Evolutionary conservation across 2,329 filamentous ascomycete species (phyloP).

Genomic region (Pezicula radicicola): DNA sequence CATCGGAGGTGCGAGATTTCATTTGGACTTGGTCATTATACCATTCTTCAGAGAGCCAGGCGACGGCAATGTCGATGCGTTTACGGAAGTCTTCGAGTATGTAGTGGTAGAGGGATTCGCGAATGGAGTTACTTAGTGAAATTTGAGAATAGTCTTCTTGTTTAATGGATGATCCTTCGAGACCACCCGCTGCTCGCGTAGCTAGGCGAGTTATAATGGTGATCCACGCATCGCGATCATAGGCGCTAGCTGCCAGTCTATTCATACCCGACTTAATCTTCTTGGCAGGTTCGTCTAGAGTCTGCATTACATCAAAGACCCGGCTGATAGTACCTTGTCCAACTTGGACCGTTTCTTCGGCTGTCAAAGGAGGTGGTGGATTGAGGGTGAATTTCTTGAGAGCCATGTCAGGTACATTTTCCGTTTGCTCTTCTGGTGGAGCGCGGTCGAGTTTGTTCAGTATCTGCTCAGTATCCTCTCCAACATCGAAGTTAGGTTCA

Average conservation of each 20-base stretch:
- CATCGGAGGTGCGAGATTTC: conserved; percentile 36
- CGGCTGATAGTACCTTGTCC: conserved; percentile 72
- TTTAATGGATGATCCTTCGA: conserved; percentile 60
- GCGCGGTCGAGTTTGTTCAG: conserved; percentile 73
- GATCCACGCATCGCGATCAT: conserved; percentile 87
- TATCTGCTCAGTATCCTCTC: conserved; percentile 75
- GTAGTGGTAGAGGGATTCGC: conserved; percentile 79
- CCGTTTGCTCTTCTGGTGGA: conserved; percentile 51
- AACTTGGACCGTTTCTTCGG: conserved; percentile 68
- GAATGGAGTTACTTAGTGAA: conserved; percentile 65
- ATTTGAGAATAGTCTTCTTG: conserved; percentile 42
- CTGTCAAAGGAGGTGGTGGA: conserved; percentile 69
- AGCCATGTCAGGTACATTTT: conserved; percentile 44
- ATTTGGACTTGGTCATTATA: conserved; percentile 75
- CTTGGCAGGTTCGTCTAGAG: conserved; percentile 65
- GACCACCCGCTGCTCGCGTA: conserved; percentile 70
- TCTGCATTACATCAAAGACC: conserved; percentile 74
- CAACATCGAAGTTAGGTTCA: conserved; percentile 75
- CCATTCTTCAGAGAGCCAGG: conserved; percentile 97
- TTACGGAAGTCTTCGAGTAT: conserved; percentile 88
- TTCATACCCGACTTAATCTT: conserved; percentile 73
- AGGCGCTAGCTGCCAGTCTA: conserved; percentile 77
- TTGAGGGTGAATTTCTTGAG: conserved; percentile 77
- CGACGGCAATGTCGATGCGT: conserved; percentile 85
- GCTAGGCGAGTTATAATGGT: conserved; percentile 83